Percentiles rank a stretch among this genome's conserved stretches.
Conservation (phyloP, 1,284 basidiomycete species). For the Sanguinoderma infundibulare region DNA sequence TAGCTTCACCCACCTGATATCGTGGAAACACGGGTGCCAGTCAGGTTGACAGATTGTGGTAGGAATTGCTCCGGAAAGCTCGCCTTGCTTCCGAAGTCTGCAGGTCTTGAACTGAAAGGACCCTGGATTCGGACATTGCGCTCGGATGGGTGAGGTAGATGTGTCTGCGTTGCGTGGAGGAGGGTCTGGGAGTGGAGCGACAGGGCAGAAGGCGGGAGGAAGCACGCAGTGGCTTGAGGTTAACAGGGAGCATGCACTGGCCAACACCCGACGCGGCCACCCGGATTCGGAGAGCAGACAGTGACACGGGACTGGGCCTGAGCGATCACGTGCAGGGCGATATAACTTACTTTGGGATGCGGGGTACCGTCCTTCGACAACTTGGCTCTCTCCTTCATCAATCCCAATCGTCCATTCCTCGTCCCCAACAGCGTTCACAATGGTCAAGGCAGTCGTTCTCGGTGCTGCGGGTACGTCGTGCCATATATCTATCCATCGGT, state of each 20-base stretch:
- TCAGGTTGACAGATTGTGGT: slow-evolving; percentile 2
- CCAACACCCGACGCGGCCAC: background rate
- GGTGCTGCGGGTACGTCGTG: slow-evolving; percentile 79
- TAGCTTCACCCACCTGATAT: slow-evolving; percentile 70
- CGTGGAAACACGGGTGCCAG: slow-evolving; percentile 10
- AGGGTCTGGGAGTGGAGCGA: background rate
- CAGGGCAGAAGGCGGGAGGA: background rate
- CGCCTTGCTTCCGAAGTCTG: slow-evolving; percentile 65
- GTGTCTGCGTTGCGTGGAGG: background rate
- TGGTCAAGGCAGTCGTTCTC: slow-evolving; percentile 94
- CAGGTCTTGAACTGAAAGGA: slow-evolving; percentile 48
- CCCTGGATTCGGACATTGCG: slow-evolving; percentile 36
- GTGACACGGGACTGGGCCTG: slow-evolving; percentile 8
- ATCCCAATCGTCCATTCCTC: slow-evolving; percentile 17
- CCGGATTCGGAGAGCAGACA: slow-evolving; percentile 2
- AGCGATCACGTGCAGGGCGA: slow-evolving; percentile 23
- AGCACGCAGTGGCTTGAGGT: background rate
- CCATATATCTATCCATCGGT: background rate
- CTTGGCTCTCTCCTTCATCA: slow-evolving; percentile 14
- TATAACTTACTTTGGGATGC: slow-evolving; percentile 13
- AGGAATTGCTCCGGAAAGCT: slow-evolving; percentile 27
- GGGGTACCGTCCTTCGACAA: background rate
- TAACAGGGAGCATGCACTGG: background rate
- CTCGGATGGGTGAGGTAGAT: slow-evolving; percentile 7
- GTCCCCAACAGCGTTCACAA: slow-evolving; percentile 14